Conservation (phyloP, 176 grass and related monocot species). For the Bolboschoenus planiculmis region DNA sequence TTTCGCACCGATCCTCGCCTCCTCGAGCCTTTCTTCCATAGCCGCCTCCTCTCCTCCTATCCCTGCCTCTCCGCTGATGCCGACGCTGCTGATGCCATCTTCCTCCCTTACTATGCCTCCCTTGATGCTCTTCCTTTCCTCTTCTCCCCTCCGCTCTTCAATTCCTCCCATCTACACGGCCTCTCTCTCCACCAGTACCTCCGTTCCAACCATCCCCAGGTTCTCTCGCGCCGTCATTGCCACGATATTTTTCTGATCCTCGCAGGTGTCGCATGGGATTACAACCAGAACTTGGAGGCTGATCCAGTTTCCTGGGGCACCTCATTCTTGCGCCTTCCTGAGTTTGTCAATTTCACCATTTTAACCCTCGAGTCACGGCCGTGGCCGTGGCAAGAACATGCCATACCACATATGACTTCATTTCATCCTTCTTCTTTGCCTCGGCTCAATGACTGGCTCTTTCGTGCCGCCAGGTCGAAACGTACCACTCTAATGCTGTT, state of each 20-base stretch:
- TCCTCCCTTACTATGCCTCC: constrained; percentile 73
- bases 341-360: constrained; percentile 62
- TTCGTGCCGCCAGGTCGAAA: constrained; percentile 29
- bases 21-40: constrained; percentile 42
- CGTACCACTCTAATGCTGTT: constrained; percentile 47
- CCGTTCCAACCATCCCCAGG: constrained; percentile 13
- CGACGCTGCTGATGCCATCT: constrained; percentile 50
- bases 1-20: constrained; percentile 59
- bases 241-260: constrained; percentile 77
- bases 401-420: constrained; percentile 56
- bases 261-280: constrained; percentile 65
- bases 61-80: constrained; percentile 1
- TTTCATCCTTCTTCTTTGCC: constrained; percentile 54
- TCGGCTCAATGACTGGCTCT: constrained; percentile 41
- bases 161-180: constrained; percentile 22
- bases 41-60: constrained; percentile 27
- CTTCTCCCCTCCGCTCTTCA: constrained; percentile 33
- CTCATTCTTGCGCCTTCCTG: constrained; percentile 51
- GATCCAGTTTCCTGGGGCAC: constrained; percentile 48
- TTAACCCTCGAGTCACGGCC: constrained; percentile 49
- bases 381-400: constrained; percentile 90
- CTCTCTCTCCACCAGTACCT: constrained; percentile 36
- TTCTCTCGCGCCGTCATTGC: constrained; percentile 41
- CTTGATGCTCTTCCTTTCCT: constrained; percentile 71
- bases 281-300: constrained; percentile 28